Evolutionary conservation across 208 protist genomes (phyloP).

Genomic region (Sergeia podlipaevii): DNA sequence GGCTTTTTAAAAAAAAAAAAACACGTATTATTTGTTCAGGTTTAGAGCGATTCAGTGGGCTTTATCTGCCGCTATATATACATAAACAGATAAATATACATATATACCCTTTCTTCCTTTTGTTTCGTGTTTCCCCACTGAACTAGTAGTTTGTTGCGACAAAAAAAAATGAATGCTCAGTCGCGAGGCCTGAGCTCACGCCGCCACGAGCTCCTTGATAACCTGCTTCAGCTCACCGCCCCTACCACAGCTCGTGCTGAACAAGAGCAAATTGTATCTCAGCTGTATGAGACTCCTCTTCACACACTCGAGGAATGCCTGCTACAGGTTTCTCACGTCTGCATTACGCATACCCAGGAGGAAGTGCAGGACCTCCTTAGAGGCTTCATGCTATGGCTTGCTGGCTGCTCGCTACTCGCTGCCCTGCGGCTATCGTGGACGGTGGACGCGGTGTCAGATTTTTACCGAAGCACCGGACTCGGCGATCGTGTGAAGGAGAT

Average conservation of each 20-base stretch:
- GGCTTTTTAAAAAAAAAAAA: not conserved
- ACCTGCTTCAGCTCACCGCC: slow-evolving; percentile 37
- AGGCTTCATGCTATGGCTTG: slow-evolving; percentile 72
- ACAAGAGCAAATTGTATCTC: slow-evolving; percentile 37
- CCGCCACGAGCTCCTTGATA: slow-evolving; percentile 54
- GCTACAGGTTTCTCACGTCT: slow-evolving; percentile 80
- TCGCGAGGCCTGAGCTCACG: no score
- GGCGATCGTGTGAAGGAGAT: slow-evolving; percentile 60
- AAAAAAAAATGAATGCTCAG: no score
- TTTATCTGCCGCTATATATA: no score
- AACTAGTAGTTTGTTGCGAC: no score
- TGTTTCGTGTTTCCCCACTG: no score
- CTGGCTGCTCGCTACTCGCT: slow-evolving; percentile 56
- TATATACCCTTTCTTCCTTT: no score
- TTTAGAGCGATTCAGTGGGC: no score
- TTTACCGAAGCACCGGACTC: slow-evolving; percentile 43
- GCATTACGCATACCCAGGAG: slow-evolving; percentile 55
- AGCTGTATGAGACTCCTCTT: slow-evolving; percentile 55
- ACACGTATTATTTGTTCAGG: no score
- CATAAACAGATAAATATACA: no score
- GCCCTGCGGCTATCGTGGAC: slow-evolving; percentile 78
- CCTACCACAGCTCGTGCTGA: slow-evolving; percentile 28
- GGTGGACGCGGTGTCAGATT: slow-evolving; percentile 56
- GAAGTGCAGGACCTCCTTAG: slow-evolving; percentile 53
- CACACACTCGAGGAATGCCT: slow-evolving; percentile 61